Conservation (phyloP, 768 basidiomycete genomes). For the Termitomyces sp. region DNA sequence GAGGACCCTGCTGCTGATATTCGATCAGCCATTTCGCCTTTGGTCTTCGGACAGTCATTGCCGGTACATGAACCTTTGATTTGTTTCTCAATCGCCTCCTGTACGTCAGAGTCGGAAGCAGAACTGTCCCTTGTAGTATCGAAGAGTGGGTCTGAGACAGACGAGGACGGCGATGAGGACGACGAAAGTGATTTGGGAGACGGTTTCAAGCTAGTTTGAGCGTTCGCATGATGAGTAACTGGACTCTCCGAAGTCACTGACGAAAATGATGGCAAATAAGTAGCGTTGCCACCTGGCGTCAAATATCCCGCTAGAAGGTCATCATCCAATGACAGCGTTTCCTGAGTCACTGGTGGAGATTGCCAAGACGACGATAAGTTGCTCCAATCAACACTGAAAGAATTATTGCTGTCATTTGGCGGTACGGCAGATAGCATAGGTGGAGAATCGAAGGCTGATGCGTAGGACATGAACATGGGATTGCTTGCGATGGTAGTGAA, state of each 20-base stretch:
- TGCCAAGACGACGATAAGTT: slow-evolving; percentile 41
- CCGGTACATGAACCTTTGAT: neutral
- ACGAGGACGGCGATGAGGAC: slow-evolving; percentile 29
- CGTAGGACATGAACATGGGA: slow-evolving; percentile 81
- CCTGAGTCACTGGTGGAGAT: slow-evolving; percentile 26
- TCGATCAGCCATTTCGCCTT: slow-evolving; percentile 40
- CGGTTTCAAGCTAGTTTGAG: slow-evolving; percentile 15
- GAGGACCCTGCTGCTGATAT: slow-evolving; percentile 57
- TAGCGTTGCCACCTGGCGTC: slow-evolving; percentile 22
- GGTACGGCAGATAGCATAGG: slow-evolving; percentile 17
- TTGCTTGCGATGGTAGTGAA: slow-evolving; percentile 82
- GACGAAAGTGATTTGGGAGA: slow-evolving; percentile 30
- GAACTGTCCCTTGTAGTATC: slow-evolving; percentile 27
- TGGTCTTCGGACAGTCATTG: slow-evolving; percentile 47
- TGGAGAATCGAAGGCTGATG: slow-evolving; percentile 46
- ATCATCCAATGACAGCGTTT: slow-evolving; percentile 38
- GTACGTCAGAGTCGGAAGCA: slow-evolving; percentile 23
- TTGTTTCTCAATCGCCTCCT: slow-evolving; percentile 13
- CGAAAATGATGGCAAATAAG: slow-evolving; percentile 21
- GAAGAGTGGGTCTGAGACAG: slow-evolving; percentile 28
- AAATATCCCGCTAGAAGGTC: slow-evolving; percentile 34
- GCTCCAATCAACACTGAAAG: slow-evolving; percentile 43
- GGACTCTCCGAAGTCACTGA: slow-evolving; percentile 47
- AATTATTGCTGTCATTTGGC: slow-evolving; percentile 18
- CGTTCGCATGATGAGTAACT: slow-evolving; percentile 39